Evolutionary conservation across 768 basidiomycete genomes (phyloP).

Genomic region (Russula dissimulans): DNA sequence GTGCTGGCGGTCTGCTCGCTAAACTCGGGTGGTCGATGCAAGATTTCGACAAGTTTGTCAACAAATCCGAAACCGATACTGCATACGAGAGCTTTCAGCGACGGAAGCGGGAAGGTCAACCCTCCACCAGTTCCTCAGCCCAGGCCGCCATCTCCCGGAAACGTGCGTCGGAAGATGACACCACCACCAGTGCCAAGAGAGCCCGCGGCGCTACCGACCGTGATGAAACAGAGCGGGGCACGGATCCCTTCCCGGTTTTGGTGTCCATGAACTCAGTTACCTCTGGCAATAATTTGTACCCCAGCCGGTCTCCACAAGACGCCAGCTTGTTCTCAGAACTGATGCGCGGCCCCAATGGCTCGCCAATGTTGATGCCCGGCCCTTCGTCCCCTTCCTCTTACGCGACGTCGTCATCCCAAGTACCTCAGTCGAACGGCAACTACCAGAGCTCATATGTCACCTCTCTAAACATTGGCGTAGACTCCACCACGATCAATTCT

Average conservation of each 20-base stretch:
- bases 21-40: constrained; percentile 71
- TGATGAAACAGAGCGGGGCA: constrained; percentile 35
- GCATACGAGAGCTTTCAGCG: constrained; percentile 83
- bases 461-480: constrained; percentile 48
- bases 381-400: constrained; percentile 29
- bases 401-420: constrained; percentile 20
- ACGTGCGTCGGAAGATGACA: constrained; percentile 47
- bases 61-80: constrained; percentile 85
- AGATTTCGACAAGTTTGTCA: constrained; percentile 75
- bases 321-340: constrained; percentile 38
- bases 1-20: constrained; percentile 64
- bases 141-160: constrained; percentile 34
- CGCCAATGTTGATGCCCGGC: constrained; percentile 48
- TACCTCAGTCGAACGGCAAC: constrained; percentile 10
- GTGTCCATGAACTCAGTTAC: constrained; percentile 41
- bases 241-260: constrained; percentile 45
- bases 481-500: constrained; percentile 38
- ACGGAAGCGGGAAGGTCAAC: constrained; percentile 43
- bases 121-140: constrained; percentile 20
- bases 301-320: constrained; percentile 36
- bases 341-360: constrained; percentile 30
- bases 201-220: constrained; percentile 32
- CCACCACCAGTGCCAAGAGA: constrained; percentile 39
- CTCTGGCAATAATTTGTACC: constrained; percentile 36
- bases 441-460: constrained; percentile 43